phyloP scores from a whole-genome alignment of 768 basidiomycete genomes.

The Panaeolus cyanescens region DNA sequence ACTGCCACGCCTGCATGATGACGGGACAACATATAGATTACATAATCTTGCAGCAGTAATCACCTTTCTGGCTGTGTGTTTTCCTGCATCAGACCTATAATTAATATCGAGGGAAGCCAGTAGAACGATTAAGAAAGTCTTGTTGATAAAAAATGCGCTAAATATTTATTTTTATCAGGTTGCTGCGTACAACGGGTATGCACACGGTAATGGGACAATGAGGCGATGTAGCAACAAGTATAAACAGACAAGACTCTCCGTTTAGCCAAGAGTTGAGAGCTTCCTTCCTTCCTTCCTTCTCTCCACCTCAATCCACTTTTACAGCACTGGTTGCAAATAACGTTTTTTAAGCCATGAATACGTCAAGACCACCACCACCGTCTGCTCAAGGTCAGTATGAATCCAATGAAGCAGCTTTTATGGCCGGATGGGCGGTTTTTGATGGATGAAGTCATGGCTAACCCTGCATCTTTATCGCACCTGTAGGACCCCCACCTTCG shows the following conservation, averaged over 20 bases:
- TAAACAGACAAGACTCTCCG: not conserved
- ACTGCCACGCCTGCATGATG: not conserved
- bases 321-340: not conserved
- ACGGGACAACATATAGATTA: not conserved
- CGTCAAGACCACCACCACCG: not conserved
- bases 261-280: not conserved
- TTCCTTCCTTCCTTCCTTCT: not conserved
- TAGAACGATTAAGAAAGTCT: not conserved
- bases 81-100: not conserved
- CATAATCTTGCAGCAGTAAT: not conserved
- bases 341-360: not conserved
- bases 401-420: not conserved
- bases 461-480: conserved; percentile 1
- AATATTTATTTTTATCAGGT: not conserved
- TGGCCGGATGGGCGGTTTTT: not conserved
- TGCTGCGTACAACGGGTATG: not conserved
- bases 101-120: not conserved
- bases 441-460: not conserved
- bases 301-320: not conserved
- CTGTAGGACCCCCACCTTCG: conserved; percentile 55
- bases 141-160: not conserved
- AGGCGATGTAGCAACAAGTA: conserved; percentile 4
- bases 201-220: not conserved
- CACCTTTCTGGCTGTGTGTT: not conserved
- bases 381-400: not conserved